Base-by-base conservation (phyloP, 2,329 filamentous ascomycete genomes). In the Penicillium sp. region DNA sequence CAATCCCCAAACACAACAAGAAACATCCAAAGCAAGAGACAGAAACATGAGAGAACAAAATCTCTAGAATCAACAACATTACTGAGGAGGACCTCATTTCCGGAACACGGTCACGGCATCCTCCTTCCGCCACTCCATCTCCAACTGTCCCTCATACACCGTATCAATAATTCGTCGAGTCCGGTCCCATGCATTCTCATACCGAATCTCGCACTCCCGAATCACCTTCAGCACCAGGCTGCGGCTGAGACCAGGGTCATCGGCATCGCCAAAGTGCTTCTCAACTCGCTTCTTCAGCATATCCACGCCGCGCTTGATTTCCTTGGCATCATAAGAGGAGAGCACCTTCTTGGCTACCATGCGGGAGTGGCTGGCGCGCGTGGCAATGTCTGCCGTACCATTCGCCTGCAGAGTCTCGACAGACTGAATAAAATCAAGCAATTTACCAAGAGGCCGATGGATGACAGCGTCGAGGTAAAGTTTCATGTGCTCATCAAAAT, bases 231-330 rank as follows among this genome's bases (percentile, higher is more conserved):
- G 76, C 26, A 89, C 85, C 55, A 90, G 72, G 56, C 81, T 83
- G 8, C 84, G 78, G 70, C 87, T 90, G 58, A 90, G 81, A 24
- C 81, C 85, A 59, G 88, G 87, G 65, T 93, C 91, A 69, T 96
- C 92, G 5, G 89, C 91, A 68, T 96, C 92, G 47, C 92, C 92
- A 82, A 98, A 98, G 78, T 98, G 94, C 81, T 98, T 99, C 79
- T 98, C 94, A 1, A 98, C 91, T 54, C 94, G 87, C 81, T 96
- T 97, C 72, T 90, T 90, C 68, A 98, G 83, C 58, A 91, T 86
- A 72, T 97, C 92, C 68, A 97, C 90, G n/a, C 94, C 93, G 74
- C 93, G 93, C 66, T 91, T 87, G 47, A 97, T 86, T 78, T 97
- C 93, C 75, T 91, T 93, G 22, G 84, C 83, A 76, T 98, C 94